These are phyloP conservation scores for peach (Prunus persica) DNA, from an alignment of 306 rosid species.

Conservation along the genomic window Prunus_persica_NCBIv2 NC_034009.1:28719501-28720000, in stretches of 20 bases:
- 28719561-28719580: slow-evolving; percentile 90
- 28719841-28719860: slow-evolving; percentile 81
- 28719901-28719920: slow-evolving; percentile 73
- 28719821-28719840: slow-evolving; percentile 78
- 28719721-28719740: slow-evolving; percentile 14
- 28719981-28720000: slow-evolving; percentile 92
- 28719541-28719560: slow-evolving; percentile 98
- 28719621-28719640: slow-evolving; percentile 86
- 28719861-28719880: slow-evolving; percentile 97
- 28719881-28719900: slow-evolving; percentile 91
- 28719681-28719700: neutral
- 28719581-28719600: slow-evolving; percentile 77
- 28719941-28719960: slow-evolving; percentile 98
- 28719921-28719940: slow-evolving; percentile 85
- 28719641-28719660: slow-evolving; percentile 86
- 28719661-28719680: slow-evolving; percentile 58
- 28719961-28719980: slow-evolving; percentile 92
- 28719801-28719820: slow-evolving; percentile 87
- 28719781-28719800: slow-evolving; percentile 93
- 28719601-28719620: slow-evolving; percentile 93
- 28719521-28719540: slow-evolving; percentile 28
- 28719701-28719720: neutral
- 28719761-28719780: slow-evolving; percentile 93
- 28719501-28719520: slow-evolving; percentile 22
- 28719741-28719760: slow-evolving; percentile 87